Base-by-base conservation (phyloP, 2,329 filamentous ascomycete genomes). In the Fusarium sp. region DNA sequence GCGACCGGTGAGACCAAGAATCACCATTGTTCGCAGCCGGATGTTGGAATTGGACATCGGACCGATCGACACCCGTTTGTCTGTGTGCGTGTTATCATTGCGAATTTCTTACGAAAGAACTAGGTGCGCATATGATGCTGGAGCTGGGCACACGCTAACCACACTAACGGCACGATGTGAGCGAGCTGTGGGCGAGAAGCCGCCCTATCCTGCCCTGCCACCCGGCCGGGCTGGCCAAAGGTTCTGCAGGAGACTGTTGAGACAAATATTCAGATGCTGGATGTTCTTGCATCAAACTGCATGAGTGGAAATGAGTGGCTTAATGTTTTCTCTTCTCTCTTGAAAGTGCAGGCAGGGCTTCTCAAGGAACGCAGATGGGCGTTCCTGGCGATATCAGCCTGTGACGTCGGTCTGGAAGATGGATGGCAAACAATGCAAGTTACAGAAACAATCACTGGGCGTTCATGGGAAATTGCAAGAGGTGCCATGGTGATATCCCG, bases 1-100 rank as follows among this genome's bases (percentile, higher is more conserved):
- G 66, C 52, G 71, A 75, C 74, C 74, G 74, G 74, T 75, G 74
- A 75, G 65, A 45, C 51, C 28, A 69, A 60, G 42, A 61, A 61
- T 58, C 56, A 71, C 65, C 62, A 70, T 70, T 61, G 53, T 59
- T 71, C 66, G 58, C 57, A 50, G 49, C 49, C 56, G 60, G 53
- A 51, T 41, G 50, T 54, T 37, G 58, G 41, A 65, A 43, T 30
- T 34, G 58, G 62, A 48, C 62, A 69, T 73, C 57, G 61, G 68
- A 50, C 71, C 73, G 69, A 71, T 69, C 70, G 55, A 65, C 52
- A 50, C 57, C 63, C 52, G 58, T 51, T 52, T 57, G 59, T 51
- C 57, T 57, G 44, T 37, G 54, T 62, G 60, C 52, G 61, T 62
- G 61, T 53, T 60, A 51, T 51, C 52, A 44, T 49, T 62, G 62